Evolutionary conservation across 805 yeast species (phyloP).

Genomic region (Lipomyces starkeyi): DNA sequence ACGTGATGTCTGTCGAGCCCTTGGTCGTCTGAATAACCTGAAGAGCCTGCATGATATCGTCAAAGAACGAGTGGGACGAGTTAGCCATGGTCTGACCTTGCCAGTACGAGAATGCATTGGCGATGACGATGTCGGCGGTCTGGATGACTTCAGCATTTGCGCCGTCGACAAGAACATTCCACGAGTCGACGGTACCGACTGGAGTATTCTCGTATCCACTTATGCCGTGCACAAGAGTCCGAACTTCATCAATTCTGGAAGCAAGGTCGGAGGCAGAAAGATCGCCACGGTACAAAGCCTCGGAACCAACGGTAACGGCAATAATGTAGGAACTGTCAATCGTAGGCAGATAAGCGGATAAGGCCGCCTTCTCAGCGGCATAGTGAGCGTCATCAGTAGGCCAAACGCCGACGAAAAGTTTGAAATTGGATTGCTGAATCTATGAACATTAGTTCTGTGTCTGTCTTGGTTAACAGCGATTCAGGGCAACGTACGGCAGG

Average conservation of each 20-base stretch:
- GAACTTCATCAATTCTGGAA: conserved; percentile 64
- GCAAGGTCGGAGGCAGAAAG: conserved; percentile 77
- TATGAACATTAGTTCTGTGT: neutral
- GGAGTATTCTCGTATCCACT: conserved; percentile 57
- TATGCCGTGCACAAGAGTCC: conserved; percentile 62
- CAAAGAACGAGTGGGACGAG: conserved; percentile 89
- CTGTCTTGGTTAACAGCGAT: too few relatives aligned
- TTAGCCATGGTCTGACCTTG: conserved; percentile 89
- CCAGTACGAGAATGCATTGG: conserved; percentile 98
- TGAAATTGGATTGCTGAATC: conserved; percentile 70
- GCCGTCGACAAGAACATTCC: conserved; percentile 90
- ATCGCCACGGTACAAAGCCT: conserved; percentile 91
- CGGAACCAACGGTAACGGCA: conserved; percentile 90
- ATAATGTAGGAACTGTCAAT: conserved; percentile 72
- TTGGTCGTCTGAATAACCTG: conserved; percentile 84
- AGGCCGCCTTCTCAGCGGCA: conserved; percentile 73
- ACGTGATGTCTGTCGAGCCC: conserved; percentile 83
- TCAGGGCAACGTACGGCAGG: conserved; percentile 64
- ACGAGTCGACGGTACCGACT: conserved; percentile 95
- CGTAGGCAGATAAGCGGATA: conserved; percentile 70
- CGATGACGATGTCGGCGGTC: conserved; percentile 84
- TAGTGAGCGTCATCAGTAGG: conserved; percentile 86
- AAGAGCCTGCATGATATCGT: conserved; percentile 97
- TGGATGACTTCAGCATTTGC: conserved; percentile 69
- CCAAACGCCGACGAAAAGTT: conserved; percentile 87